Conservation (phyloP, 2,329 filamentous ascomycete species). For the Bipolaris zeicola region DNA sequence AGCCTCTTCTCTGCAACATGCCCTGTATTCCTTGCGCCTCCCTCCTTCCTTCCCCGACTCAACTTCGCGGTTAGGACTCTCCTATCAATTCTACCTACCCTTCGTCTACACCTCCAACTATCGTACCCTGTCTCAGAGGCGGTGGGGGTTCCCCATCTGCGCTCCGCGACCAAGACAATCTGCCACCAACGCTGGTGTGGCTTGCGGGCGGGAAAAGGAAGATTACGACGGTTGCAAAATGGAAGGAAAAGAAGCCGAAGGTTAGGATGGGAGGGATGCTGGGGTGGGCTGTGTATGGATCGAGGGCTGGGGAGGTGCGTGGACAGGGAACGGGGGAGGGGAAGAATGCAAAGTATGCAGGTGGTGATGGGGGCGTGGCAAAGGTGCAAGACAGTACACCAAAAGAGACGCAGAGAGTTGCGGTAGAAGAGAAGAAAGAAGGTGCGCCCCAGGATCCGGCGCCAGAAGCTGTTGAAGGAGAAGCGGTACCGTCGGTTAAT, state of each 20-base stretch:
- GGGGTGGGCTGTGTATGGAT: slow-evolving; percentile 32
- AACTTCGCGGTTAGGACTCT: neutral
- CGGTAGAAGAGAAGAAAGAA: neutral
- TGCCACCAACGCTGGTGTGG: slow-evolving; percentile 29
- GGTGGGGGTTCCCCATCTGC: slow-evolving; percentile 15
- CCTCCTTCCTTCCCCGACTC: too few species aligned
- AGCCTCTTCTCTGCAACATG: neutral
- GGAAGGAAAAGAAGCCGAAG: slow-evolving; percentile 30
- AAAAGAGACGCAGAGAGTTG: too few species aligned
- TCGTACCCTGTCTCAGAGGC: slow-evolving; percentile 19
- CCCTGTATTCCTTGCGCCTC: neutral
- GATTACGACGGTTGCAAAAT: slow-evolving; percentile 19
- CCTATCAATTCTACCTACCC: neutral
- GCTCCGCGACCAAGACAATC: slow-evolving; percentile 7
- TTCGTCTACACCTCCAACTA: neutral
- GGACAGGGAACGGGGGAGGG: neutral
- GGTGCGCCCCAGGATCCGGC: too few species aligned
- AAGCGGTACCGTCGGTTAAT: neutral
- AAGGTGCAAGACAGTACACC: neutral
- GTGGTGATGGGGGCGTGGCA: neutral
- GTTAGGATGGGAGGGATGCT: slow-evolving; percentile 32
- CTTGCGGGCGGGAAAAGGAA: slow-evolving; percentile 35
- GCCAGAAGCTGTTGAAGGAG: neutral
- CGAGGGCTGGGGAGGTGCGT: slow-evolving; percentile 17
- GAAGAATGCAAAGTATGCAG: neutral